Base-by-base conservation (phyloP, 2,329 filamentous ascomycete genomes). In the Seiridium cupressi region DNA sequence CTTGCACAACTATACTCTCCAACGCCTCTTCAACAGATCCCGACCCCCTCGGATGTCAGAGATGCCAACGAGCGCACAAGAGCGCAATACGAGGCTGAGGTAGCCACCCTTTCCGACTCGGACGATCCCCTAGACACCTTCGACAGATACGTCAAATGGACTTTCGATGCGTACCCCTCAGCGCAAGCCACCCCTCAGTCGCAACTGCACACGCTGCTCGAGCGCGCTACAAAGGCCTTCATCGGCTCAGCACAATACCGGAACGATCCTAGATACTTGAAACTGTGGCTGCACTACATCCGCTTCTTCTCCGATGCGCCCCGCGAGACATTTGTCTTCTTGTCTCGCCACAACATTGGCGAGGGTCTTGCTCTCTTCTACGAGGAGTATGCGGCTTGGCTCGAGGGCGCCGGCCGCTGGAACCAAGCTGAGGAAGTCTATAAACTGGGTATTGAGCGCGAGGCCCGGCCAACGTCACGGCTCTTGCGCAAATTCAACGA, bases 141-240 rank as follows among this genome's bases (percentile, higher is more conserved):
- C 78, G 94, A 98, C 74, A 89, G 95, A 73, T 99, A 99, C 73
- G 92, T 98, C 60, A 92, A 92, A 76, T 99, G 95, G 95, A 97
- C 93, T 1, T 80, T 98, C 35, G 92, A 97, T 74, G 90, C 94
- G 57, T 99, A 98, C 73, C 94, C 95, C 2, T 94, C 93, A 0
- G 91, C 94, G 32, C 93, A 97, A 78, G 92, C 93, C 58, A 97
- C 93, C 36, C 84, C 92, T 1, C 88, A 96, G 70, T 97, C 94
- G n/a, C 92, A 95, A 69, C 85, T 99, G 11, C 88, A 95, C 62
- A 89, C 89, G 2, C 81, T 98, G 5, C 88, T 99, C 5, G 96
- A 99, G 78, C 90, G 93, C 64, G 94, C 93, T 6, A 98, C 95
- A 8, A 96, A 93, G 72, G 79, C 91, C 0, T 97, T 99, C 73